These are phyloP conservation scores for Polytrichum commune DNA, from an alignment of 225 moss, liverwort and hornwort genomes.

Conservation along the genomic window DNA sequence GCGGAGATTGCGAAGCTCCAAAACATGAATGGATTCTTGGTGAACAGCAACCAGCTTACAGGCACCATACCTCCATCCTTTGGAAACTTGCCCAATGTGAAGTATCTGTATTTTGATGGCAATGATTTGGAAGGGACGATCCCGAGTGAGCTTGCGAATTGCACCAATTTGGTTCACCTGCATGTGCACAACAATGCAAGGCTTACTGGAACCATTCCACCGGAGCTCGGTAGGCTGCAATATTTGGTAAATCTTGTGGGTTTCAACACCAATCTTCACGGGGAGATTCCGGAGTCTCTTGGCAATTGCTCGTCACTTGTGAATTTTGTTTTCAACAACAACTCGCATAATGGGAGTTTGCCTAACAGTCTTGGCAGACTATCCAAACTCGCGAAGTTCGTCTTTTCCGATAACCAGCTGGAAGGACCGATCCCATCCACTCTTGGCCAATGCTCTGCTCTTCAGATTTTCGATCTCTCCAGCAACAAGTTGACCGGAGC, in stretches of 20 bases:
- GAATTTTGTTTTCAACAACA: conserved; percentile 7
- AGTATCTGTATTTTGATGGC: conserved; percentile 28
- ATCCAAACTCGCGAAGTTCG: not conserved
- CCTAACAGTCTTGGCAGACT: conserved; percentile 21
- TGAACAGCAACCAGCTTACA: not conserved
- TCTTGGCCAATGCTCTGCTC: conserved; percentile 19
- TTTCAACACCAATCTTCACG: conserved; percentile 16
- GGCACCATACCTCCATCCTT: conserved; percentile 38
- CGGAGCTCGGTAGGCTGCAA: conserved; percentile 30
- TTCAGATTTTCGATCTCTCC: conserved; percentile 26
- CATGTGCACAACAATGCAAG: conserved; percentile 16
- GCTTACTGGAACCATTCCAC: conserved; percentile 29
- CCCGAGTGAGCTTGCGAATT: conserved; percentile 19
- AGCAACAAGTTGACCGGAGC: conserved; percentile 19
- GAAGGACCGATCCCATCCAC: conserved; percentile 18
- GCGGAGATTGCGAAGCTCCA: conserved; percentile 15
- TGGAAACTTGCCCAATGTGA: conserved; percentile 22
- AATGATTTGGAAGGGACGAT: conserved; percentile 31
- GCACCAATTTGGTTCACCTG: conserved; percentile 14
- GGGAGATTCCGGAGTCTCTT: conserved; percentile 20
- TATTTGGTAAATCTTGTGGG: conserved; percentile 28
- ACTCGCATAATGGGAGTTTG: conserved; percentile 10
- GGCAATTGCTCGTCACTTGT: conserved; percentile 16
- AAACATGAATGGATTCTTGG: not conserved
- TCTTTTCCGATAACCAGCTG: conserved; percentile 10